These are phyloP conservation scores for Torulaspora franciscae DNA, from an alignment of 805 yeast species.

Conservation along the genomic window DNA sequence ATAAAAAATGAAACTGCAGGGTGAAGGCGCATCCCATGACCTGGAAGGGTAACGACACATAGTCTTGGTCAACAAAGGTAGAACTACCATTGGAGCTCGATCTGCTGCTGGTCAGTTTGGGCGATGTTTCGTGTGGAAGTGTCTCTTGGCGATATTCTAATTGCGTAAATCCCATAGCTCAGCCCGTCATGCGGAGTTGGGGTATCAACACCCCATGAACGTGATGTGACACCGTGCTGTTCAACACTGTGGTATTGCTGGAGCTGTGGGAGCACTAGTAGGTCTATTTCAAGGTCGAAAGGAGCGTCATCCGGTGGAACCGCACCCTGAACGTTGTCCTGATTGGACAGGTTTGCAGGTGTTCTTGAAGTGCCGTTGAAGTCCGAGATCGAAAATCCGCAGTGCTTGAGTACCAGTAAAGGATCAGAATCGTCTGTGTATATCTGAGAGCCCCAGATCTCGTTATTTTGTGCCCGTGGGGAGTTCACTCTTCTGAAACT, in stretches of 20 bases:
- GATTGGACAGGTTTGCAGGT: slow-evolving; percentile 40
- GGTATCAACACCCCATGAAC: slow-evolving; percentile 55
- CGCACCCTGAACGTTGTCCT: slow-evolving; percentile 30
- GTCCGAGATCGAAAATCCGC: slow-evolving; percentile 53
- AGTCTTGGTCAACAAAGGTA: too few species aligned
- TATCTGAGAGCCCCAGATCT: slow-evolving; percentile 86
- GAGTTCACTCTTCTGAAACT: slow-evolving; percentile 39
- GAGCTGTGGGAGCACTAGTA: slow-evolving; percentile 62
- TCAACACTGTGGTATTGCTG: slow-evolving; percentile 58
- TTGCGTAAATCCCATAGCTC: slow-evolving; percentile 54
- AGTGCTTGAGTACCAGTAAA: slow-evolving; percentile 66
- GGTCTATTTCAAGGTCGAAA: slow-evolving; percentile 35
- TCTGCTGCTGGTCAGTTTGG: slow-evolving; percentile 5
- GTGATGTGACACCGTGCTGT: slow-evolving; percentile 65
- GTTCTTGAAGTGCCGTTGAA: slow-evolving; percentile 32
- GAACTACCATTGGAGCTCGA: not conserved
- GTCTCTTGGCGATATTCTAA: slow-evolving; percentile 31
- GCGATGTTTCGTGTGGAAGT: slow-evolving; percentile 20
- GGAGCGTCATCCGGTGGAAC: slow-evolving; percentile 19
- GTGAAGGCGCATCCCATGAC: not conserved
- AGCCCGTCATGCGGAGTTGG: slow-evolving; percentile 65
- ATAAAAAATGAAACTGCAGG: not conserved
- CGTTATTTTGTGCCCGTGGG: slow-evolving; percentile 45
- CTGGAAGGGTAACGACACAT: not conserved
- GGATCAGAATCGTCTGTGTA: slow-evolving; percentile 94